Evolutionary conservation across 2,329 filamentous ascomycete species (phyloP), one percentile per base, ranked within the genome.

Genomic region (Colletotrichum sp.): DNA sequence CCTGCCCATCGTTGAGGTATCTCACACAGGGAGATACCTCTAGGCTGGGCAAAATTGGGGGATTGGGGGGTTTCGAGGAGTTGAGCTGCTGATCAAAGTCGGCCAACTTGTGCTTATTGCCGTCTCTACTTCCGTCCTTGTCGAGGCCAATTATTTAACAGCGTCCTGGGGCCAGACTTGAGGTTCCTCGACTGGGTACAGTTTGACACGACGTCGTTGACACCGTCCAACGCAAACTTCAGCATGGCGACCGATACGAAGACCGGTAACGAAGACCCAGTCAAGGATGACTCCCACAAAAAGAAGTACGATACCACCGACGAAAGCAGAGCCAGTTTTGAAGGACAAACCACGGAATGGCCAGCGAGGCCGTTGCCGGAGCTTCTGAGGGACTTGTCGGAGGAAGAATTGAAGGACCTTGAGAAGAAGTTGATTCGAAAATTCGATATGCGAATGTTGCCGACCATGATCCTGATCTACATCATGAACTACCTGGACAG

Each of bases 381-480:
- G 11, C 55, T 73, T 4, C 29, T 73, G 1, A 58, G 27, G 16
- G 15, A 31, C 47, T 29, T 77, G 18, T 76, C 78, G 1, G 24
- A 67, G 13, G 78, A 77, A 2, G 77, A 81, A 65, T 73, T 78
- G 24, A 43, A 55, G 21, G 62, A 11, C 12, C 84, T 90, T 2
- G 92, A 95, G 80, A 86, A 83, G 72, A 87, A 85, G 65, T 82
- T 95, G 66, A 85, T 88, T 72, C 86, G 88, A 74, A 94, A 93
- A 81, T 90, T 94, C 68, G 93, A 95, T 79, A 77, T 89, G 11
- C 85, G 92, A 66, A 80, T 94, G 34, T 84, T 95, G 77, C 93
- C 93, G 0, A 91, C 92, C 83, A 85, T 94, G 55, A 89, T 94
- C 66, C 77, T 94, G 61, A 93, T 94, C 87, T 94, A 93, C 77